phyloP scores from a whole-genome alignment of 2,329 filamentous ascomycete species.

The Rosellinia necatrix region DNA sequence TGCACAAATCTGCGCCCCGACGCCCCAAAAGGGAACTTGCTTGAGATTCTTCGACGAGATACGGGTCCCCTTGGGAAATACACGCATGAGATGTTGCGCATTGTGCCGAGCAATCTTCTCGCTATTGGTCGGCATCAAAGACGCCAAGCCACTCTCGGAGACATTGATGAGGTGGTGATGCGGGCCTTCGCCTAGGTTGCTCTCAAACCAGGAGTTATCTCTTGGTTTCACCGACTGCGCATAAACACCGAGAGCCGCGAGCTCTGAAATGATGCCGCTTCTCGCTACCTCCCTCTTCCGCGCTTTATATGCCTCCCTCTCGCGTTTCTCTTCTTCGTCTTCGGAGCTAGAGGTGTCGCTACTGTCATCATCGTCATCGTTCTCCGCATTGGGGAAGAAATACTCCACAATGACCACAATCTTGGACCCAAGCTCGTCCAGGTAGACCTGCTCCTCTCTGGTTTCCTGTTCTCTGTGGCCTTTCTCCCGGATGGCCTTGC shows the following conservation, averaged over 20 bases:
- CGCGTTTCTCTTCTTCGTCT: conserved; percentile 49
- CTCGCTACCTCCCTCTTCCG: conserved; percentile 55
- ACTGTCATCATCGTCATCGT: conserved; percentile 49
- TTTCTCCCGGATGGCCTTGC: conserved; percentile 59
- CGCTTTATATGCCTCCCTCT: conserved; percentile 57
- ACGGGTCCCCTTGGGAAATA: conserved; percentile 70
- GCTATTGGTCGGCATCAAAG: conserved; percentile 53
- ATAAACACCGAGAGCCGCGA: conserved; percentile 69
- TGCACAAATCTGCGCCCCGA: conserved; percentile 71
- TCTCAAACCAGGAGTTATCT: conserved; percentile 68
- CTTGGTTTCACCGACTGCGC: conserved; percentile 71
- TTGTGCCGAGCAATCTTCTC: conserved; percentile 64
- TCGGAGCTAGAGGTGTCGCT: conserved; percentile 44
- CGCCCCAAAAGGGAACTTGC: conserved; percentile 67
- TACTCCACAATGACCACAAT: conserved; percentile 72
- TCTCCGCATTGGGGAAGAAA: conserved; percentile 51
- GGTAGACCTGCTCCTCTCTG: conserved; percentile 56
- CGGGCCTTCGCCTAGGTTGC: conserved; percentile 43
- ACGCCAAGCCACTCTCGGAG: conserved; percentile 63
- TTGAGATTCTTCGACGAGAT: conserved; percentile 69
- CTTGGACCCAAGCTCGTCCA: conserved; percentile 64
- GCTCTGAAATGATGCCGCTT: conserved; percentile 63
- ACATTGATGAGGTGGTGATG: conserved; percentile 58
- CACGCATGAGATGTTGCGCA: conserved; percentile 68
- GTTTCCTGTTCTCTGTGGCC: conserved; percentile 60